Evolutionary conservation across 768 basidiomycete genomes (phyloP).

Genomic region (Boletus pseudopeckii): DNA sequence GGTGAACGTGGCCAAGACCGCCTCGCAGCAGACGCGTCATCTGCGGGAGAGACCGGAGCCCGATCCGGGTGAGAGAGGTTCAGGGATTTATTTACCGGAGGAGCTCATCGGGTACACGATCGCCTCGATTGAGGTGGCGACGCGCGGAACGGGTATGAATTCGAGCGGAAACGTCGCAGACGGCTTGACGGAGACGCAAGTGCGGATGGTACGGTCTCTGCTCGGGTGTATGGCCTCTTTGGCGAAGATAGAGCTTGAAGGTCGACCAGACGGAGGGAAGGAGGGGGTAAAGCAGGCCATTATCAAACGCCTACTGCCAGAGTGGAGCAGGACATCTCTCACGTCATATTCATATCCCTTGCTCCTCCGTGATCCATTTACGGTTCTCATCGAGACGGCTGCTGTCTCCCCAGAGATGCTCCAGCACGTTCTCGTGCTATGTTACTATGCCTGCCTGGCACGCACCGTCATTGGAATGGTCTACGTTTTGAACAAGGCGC

Average conservation of each 20-base stretch:
- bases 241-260: slow-evolving; percentile 65
- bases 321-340: slow-evolving; percentile 86
- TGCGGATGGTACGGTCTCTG: slow-evolving; percentile 73
- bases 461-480: slow-evolving; percentile 83
- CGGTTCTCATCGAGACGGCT: slow-evolving; percentile 85
- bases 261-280: slow-evolving; percentile 67
- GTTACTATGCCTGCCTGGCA: slow-evolving; percentile 88
- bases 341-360: slow-evolving; percentile 83
- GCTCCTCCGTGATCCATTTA: slow-evolving; percentile 86
- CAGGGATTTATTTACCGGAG: slow-evolving; percentile 87
- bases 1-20: slow-evolving; percentile 68
- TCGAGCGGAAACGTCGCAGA: slow-evolving; percentile 60
- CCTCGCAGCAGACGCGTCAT: slow-evolving; percentile 84
- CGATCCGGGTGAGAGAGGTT: slow-evolving; percentile 69
- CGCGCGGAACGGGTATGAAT: slow-evolving; percentile 56
- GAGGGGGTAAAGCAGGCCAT: slow-evolving; percentile 80
- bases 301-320: slow-evolving; percentile 84
- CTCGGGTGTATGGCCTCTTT: slow-evolving; percentile 66
- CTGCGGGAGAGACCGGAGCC: slow-evolving; percentile 74
- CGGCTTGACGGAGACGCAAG: slow-evolving; percentile 62
- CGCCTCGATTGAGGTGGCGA: slow-evolving; percentile 72
- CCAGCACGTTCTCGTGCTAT: slow-evolving; percentile 80
- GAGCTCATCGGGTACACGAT: slow-evolving; percentile 90
- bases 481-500: slow-evolving; percentile 73
- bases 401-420: slow-evolving; percentile 88